Conservation (phyloP, 78 protist genomes). For the Chrysochromulina tobinii region DNA sequence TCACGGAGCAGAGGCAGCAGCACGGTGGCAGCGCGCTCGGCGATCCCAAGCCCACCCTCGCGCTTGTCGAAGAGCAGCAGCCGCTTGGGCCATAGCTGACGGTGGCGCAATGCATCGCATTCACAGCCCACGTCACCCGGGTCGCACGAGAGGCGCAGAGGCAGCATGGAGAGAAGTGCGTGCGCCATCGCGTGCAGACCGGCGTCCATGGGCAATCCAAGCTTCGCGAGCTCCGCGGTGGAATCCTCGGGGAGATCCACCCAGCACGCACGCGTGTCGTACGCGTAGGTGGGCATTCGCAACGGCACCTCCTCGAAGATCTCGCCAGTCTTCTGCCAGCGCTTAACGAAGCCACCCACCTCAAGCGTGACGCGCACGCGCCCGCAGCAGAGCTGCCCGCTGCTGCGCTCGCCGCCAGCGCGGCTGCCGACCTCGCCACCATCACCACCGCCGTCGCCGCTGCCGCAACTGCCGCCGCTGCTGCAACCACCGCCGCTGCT, state of each 20-base stretch:
- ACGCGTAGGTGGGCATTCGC: not conserved
- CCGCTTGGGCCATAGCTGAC: not conserved
- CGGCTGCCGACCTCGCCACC: too few relatives aligned
- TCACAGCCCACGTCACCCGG: not conserved
- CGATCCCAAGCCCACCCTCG: not conserved
- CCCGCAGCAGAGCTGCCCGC: not conserved
- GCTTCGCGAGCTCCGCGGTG: not conserved
- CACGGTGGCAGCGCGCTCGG: not conserved
- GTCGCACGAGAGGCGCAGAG: not conserved
- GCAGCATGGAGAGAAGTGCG: not conserved
- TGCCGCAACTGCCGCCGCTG: too few relatives aligned
- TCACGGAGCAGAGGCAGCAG: not conserved
- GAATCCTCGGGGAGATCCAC: not conserved
- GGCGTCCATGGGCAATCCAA: not conserved
- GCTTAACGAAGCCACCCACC: not conserved
- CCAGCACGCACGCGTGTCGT: constrained; percentile 2
- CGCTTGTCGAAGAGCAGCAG: not conserved
- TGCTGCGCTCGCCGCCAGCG: too few relatives aligned
- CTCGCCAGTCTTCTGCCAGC: not conserved
- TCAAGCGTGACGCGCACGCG: not conserved
- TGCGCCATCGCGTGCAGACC: constrained; percentile 12
- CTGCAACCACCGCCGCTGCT: too few relatives aligned
- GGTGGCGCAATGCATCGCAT: not conserved
- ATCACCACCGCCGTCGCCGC: too few relatives aligned
- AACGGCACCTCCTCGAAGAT: not conserved